phyloP scores from a whole-genome alignment of 2,329 filamentous ascomycete genomes.

The Aspergillus fischeri region DNA sequence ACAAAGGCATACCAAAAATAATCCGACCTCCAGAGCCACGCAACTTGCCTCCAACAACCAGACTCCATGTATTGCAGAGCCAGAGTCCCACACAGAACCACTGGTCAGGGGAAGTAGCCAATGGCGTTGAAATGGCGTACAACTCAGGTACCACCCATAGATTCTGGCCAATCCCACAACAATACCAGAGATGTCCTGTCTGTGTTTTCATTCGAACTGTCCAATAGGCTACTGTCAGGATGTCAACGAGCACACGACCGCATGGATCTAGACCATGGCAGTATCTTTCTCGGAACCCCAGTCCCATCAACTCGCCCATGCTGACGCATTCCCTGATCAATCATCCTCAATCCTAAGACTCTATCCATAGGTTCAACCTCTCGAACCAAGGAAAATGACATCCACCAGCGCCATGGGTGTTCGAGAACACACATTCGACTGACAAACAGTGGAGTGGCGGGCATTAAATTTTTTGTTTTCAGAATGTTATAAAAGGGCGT shows the following conservation, averaged over 20 bases:
- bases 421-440: neutral
- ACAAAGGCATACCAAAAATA: neutral
- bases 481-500: neutral
- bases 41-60: neutral
- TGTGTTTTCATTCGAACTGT: neutral
- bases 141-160: neutral
- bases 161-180: neutral
- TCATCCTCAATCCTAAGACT: neutral
- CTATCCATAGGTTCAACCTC: neutral
- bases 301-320: neutral
- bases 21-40: neutral
- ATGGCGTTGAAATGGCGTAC: neutral
- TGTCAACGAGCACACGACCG: neutral
- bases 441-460: neutral
- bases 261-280: neutral
- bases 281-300: neutral
- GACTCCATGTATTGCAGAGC: neutral
- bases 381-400: neutral
- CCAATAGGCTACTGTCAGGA: neutral
- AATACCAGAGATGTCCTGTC: neutral
- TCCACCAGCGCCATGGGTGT: neutral
- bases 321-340: neutral
- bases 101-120: neutral
- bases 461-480: neutral
- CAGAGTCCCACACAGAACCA: neutral